phyloP scores from a whole-genome alignment of 805 yeast species.

The Hanseniaspora clermontiae region DNA sequence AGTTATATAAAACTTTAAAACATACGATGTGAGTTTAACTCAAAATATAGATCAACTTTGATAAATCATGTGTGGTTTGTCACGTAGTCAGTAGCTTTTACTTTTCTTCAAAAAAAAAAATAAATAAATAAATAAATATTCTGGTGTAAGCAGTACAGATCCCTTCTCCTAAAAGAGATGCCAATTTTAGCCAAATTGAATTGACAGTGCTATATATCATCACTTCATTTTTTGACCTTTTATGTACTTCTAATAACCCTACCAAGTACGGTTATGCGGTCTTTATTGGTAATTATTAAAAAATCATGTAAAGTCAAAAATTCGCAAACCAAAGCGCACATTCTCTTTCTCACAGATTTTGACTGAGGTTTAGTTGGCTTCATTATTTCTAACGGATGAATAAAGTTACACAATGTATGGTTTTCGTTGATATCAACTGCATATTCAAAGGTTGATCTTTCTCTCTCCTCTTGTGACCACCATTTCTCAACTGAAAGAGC shows the following conservation, averaged over 20 bases:
- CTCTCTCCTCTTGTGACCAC: constrained; percentile 48
- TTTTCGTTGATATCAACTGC: background rate
- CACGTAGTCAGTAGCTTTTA: background rate
- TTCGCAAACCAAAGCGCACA: background rate
- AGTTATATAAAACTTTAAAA: constrained; percentile 4
- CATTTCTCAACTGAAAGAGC: constrained; percentile 34
- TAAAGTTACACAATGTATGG: background rate
- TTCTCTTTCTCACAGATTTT: background rate
- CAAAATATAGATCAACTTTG: background rate
- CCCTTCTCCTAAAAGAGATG: too few relatives aligned
- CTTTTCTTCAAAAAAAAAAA: background rate
- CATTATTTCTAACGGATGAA: background rate
- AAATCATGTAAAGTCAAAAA: background rate
- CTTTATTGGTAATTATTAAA: background rate
- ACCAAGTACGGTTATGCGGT: background rate
- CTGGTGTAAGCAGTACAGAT: too few relatives aligned
- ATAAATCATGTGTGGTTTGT: too few relatives aligned
- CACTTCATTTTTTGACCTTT: too few relatives aligned
- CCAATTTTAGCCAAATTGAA: too few relatives aligned
- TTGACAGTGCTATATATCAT: too few relatives aligned
- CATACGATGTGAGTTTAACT: constrained; percentile 8
- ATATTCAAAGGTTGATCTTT: constrained; percentile 26
- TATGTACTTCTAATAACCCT: background rate
- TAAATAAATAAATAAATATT: too few relatives aligned
- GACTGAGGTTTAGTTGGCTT: background rate